Conservation (phyloP, 768 basidiomycete species). For the Pleurotus giganteus region DNA sequence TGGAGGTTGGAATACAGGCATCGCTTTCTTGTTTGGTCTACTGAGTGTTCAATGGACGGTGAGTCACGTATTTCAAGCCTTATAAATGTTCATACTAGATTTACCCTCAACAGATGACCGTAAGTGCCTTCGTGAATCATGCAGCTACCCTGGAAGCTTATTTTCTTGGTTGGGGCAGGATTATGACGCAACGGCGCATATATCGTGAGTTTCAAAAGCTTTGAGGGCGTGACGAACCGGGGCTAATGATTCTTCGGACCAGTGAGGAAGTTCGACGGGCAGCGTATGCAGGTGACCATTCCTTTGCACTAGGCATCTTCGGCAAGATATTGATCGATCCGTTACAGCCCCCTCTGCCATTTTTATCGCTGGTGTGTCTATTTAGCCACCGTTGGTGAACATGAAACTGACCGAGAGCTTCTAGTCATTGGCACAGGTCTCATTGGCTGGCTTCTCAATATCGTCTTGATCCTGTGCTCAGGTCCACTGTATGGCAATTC, state of each 20-base stretch:
- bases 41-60: constrained; percentile 89
- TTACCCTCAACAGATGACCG: constrained; percentile 50
- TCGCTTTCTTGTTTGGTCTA: constrained; percentile 83
- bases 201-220: constrained; percentile 58
- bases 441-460: constrained; percentile 85
- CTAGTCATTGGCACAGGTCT: constrained; percentile 72
- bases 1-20: constrained; percentile 74
- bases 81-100: constrained; percentile 16
- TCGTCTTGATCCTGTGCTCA: constrained; percentile 82
- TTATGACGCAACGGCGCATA: constrained; percentile 80
- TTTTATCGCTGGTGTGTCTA: constrained; percentile 49
- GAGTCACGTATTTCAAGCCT: constrained; percentile 22
- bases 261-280: constrained; percentile 82
- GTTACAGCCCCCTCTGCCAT: constrained; percentile 52
- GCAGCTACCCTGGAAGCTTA: not conserved
- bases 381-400: not conserved
- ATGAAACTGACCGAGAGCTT: not conserved
- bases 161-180: constrained; percentile 39
- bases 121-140: constrained; percentile 22
- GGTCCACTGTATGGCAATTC: constrained; percentile 57
- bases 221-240: constrained; percentile 6
- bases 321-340: constrained; percentile 12
- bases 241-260: constrained; percentile 8
- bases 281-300: constrained; percentile 61
- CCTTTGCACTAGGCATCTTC: not conserved